Evolutionary conservation across 345 rosid genomes (phyloP).

Genomic region (Gossypium ekmanianum): DNA sequence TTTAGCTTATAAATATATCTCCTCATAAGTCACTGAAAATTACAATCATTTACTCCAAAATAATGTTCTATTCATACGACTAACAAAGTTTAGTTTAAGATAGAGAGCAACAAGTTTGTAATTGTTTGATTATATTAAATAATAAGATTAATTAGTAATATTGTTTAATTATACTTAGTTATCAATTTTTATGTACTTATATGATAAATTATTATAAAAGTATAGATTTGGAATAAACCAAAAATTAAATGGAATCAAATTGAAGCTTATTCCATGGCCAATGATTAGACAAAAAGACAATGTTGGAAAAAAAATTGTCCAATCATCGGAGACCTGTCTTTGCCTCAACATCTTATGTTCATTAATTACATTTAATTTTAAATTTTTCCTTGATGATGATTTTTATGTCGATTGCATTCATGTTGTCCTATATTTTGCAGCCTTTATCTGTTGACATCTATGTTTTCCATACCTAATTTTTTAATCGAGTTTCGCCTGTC

Average conservation of each 20-base stretch:
- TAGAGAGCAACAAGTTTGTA: neutral
- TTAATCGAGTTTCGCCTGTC: too few relatives aligned
- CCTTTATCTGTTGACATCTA: slow-evolving; percentile 16
- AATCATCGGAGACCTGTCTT: slow-evolving; percentile 32
- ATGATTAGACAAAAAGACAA: slow-evolving; percentile 39
- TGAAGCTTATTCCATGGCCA: slow-evolving; percentile 33
- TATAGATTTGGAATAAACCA: neutral
- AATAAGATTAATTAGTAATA: neutral
- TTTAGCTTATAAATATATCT: too few relatives aligned
- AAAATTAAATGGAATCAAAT: slow-evolving; percentile 33
- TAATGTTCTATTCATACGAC: too few relatives aligned
- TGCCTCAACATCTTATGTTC: slow-evolving; percentile 11
- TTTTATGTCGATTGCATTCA: slow-evolving; percentile 12
- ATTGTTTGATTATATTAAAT: neutral
- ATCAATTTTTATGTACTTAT: neutral
- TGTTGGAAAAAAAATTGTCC: slow-evolving; percentile 3
- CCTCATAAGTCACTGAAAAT: too few relatives aligned
- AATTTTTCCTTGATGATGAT: neutral
- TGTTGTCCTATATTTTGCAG: slow-evolving; percentile 21
- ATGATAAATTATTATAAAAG: neutral
- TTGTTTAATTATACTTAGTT: neutral
- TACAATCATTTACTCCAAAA: too few relatives aligned
- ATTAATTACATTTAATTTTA: neutral
- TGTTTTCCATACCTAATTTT: slow-evolving; percentile 2
- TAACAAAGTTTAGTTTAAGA: neutral